A percentile compares a stretch with the other conserved stretches of the same genome.
These are phyloP conservation scores for Plasmodium malariae DNA, from an alignment of 169 alveolate species.

Conservation along the genomic window DNA sequence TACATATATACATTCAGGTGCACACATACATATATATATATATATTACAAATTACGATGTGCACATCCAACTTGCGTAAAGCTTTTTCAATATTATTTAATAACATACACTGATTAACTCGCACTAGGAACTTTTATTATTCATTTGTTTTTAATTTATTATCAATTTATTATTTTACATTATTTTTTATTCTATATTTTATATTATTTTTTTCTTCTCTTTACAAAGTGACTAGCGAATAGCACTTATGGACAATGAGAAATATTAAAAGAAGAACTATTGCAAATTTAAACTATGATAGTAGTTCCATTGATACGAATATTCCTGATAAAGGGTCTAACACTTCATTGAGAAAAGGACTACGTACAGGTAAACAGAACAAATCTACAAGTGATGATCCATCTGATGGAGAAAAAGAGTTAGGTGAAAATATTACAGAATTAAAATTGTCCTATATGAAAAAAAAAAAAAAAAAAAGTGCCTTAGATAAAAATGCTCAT, in stretches of 20 bases:
- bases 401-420: constrained; percentile 9
- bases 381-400: background rate
- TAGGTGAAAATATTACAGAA: constrained; percentile 5
- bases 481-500: background rate
- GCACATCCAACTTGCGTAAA: no score
- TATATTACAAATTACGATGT: no score
- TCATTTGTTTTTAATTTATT: background rate
- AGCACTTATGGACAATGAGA: constrained; percentile 15
- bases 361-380: constrained; percentile 21
- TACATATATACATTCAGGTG: no score
- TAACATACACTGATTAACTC: no score
- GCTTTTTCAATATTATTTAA: no score
- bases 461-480: constrained; percentile 1
- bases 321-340: background rate
- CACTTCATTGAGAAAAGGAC: constrained; percentile 7
- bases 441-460: constrained; percentile 20
- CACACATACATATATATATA: no score
- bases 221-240: background rate
- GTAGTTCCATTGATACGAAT: constrained; percentile 1
- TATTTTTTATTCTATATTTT: background rate
- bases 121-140: no score
- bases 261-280: constrained; percentile 40
- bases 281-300: constrained; percentile 15
- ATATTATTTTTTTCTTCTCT: background rate
- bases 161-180: background rate